Conservation (phyloP, 345 rosid genomes). For the Alliaria petiolata region DNA sequence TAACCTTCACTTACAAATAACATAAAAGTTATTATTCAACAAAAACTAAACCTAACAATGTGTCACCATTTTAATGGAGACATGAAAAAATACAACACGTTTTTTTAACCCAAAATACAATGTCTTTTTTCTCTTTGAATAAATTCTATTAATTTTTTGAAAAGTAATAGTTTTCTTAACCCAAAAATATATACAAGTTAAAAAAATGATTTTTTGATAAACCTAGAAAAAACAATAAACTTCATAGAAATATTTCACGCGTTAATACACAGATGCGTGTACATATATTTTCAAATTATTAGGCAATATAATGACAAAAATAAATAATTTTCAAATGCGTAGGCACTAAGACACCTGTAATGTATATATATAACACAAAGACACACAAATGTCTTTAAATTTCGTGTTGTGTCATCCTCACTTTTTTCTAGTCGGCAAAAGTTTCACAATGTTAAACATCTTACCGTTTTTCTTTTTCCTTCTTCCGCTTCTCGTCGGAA, state of each 20-base stretch:
- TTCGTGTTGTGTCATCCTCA: slow-evolving; percentile 10
- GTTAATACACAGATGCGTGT: slow-evolving; percentile 1
- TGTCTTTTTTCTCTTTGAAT: background rate
- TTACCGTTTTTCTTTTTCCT: slow-evolving; percentile 9
- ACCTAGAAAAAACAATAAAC: background rate
- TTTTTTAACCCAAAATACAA: background rate
- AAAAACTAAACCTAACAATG: background rate
- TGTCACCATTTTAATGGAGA: background rate
- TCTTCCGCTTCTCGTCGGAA: slow-evolving; percentile 24
- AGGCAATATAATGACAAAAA: slow-evolving; percentile 18
- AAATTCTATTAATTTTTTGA: background rate
- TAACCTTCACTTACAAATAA: too few relatives aligned
- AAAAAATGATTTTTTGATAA: background rate
- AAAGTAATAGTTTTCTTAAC: background rate
- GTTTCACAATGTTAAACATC: slow-evolving; percentile 17
- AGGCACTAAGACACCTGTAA: slow-evolving; percentile 22
- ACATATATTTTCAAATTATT: background rate
- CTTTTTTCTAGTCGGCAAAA: slow-evolving; percentile 15
- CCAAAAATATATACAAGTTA: background rate
- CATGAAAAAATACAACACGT: background rate
- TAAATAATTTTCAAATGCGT: slow-evolving; percentile 7
- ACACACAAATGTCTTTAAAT: slow-evolving; percentile 2
- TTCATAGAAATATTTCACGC: background rate
- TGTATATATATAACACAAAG: slow-evolving; percentile 16
- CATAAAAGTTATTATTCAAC: background rate